A percentile compares a stretch with the other conserved stretches of the same genome.
phyloP scores from a whole-genome alignment of 2,329 filamentous ascomycete species.

The Colletotrichum orbiculare region DNA sequence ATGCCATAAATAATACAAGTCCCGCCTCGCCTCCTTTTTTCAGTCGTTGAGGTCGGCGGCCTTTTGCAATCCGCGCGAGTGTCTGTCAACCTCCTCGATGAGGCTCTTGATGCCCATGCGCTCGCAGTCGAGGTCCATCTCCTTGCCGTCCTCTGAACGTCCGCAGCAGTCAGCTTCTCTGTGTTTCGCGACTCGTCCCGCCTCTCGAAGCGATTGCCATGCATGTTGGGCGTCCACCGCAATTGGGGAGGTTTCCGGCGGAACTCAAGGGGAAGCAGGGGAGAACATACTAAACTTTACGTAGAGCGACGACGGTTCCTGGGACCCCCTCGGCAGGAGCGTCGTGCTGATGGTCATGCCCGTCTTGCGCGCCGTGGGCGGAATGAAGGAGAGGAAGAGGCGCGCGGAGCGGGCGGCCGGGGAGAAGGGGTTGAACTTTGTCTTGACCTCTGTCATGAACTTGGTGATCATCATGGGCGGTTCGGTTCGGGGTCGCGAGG shows the following conservation, averaged over 20 bases:
- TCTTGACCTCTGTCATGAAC: conserved; percentile 86
- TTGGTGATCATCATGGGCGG: conserved; percentile 79
- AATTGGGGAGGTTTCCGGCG: too few relatives aligned
- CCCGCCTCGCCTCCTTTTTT: not conserved
- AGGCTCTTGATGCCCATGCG: conserved; percentile 87
- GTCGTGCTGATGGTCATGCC: conserved; percentile 83
- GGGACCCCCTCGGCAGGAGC: conserved; percentile 76
- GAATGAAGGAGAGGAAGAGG: conserved; percentile 87
- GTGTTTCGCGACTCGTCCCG: too few relatives aligned
- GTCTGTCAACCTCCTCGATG: conserved; percentile 88
- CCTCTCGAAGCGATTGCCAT: too few relatives aligned
- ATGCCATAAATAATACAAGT: conserved; percentile 33
- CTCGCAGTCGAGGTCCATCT: conserved; percentile 84
- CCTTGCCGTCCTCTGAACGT: conserved; percentile 85
- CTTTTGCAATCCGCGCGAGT: conserved; percentile 84
- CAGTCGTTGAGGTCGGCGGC: conserved; percentile 78
- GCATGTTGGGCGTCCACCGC: too few relatives aligned
- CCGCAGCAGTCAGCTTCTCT: not conserved
- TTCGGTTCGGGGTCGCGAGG: not conserved
- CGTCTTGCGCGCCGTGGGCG: conserved; percentile 77
- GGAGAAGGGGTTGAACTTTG: conserved; percentile 94
- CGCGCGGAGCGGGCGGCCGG: conserved; percentile 82
- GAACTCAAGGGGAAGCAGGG: not conserved
- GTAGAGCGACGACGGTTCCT: conserved; percentile 74
- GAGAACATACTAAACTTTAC: conserved; percentile 84